A percentile compares a stretch with the other conserved stretches of the same genome.
phyloP scores from a whole-genome alignment of 148 eudicot genomes.

The Talinum fruticosum region DNA sequence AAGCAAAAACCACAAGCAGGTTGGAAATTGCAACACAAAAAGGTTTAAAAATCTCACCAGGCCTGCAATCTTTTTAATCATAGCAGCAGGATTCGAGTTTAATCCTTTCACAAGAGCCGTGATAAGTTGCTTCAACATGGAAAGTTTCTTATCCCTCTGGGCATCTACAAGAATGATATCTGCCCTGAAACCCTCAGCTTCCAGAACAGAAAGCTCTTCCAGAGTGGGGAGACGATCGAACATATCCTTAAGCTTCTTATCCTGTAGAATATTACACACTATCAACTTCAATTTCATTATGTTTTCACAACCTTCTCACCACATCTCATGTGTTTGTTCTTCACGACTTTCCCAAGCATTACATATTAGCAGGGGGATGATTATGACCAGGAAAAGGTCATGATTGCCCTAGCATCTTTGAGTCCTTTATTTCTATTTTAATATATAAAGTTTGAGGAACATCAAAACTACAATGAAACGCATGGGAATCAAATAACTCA shows the following conservation, averaged over 20 bases:
- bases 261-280: constrained; percentile 43
- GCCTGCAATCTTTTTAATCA: constrained; percentile 92
- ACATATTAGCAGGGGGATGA: neutral
- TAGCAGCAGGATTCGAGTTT: constrained; percentile 71
- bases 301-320: neutral
- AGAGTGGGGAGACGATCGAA: constrained; percentile 78
- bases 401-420: neutral
- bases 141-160: constrained; percentile 90
- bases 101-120: constrained; percentile 76
- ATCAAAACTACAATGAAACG: neutral
- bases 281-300: constrained; percentile 14
- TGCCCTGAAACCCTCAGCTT: constrained; percentile 67
- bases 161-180: constrained; percentile 85
- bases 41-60: constrained; percentile 48
- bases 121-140: constrained; percentile 81
- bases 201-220: constrained; percentile 76
- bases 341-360: neutral
- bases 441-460: neutral
- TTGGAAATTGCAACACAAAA: neutral
- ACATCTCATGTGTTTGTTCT: neutral
- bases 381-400: neutral
- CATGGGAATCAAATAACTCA: neutral
- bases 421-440: neutral
- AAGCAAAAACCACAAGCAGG: neutral
- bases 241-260: constrained; percentile 72